Base-by-base conservation (phyloP, 768 basidiomycete species). In the Brasilioporus rufonigricans region DNA sequence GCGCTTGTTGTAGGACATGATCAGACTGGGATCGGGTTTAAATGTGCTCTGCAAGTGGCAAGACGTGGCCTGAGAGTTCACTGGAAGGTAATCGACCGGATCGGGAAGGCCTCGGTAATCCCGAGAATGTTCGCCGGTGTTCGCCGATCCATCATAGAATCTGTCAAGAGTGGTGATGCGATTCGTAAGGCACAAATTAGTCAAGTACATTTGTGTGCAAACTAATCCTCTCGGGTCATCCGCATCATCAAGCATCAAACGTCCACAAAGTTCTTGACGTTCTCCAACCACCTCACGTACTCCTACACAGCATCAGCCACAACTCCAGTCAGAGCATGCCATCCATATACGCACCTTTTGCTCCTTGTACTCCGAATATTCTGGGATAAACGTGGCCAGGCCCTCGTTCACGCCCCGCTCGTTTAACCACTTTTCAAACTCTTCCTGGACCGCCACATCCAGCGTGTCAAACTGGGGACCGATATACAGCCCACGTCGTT, bases 381-480 rank as follows among this genome's bases (percentile, higher is more conserved):
- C 89, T 18, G 90, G 89, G 56, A 98, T 84, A 77, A 97, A 95
- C 62, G 84, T 69, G 1, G 94, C 96, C 41, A 95, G 76, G 35
- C 67, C 74, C 64, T 91, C 88, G 69, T 92, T 84, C 63, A 99
- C 80, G 9, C 93, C 95, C 50, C 96, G 87, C 76, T 98, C 95
- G 60, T 84, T 80, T 53, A 99, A 74, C 81, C 80, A 98, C 67
- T 82, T 81, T 66, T 96, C 92, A 68, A 98, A 93, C 70, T 92
- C 89, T 61, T 93, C 88, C 73, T 98, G 96, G 18, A 99, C 84
- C 2, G 73, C 68, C 40, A 86, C 79, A 66, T 98, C 96, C 41
- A 98, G 85, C 45, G 92, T 89, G 55, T 94, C 91, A 65, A 97
- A 98, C 77, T 89, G 85, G 48, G 95, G 96, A 1, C 96, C 96